Evolutionary conservation across 352 stramenopile genomes (phyloP).

Genomic region (Phytophthora capsici): DNA sequence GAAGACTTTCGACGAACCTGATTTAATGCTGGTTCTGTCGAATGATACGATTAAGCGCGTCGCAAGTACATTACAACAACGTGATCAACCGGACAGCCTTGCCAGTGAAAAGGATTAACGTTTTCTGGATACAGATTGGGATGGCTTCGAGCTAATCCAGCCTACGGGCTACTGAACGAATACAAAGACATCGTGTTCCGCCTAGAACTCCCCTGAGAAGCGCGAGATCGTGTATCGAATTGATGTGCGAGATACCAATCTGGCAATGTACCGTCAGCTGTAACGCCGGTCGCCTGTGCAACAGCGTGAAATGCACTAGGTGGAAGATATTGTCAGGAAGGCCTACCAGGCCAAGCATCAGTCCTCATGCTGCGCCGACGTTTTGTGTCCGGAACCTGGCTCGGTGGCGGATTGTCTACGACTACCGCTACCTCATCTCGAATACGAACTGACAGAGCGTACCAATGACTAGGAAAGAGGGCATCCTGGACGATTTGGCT

Average conservation of each 20-base stretch:
- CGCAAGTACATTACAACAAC: conserved; percentile 1
- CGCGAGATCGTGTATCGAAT: conserved; percentile 8
- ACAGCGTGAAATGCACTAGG: conserved; percentile 4
- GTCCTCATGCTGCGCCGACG: conserved; percentile 2
- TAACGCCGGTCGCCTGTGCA: conserved; percentile 7
- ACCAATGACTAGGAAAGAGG: background rate
- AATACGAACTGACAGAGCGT: no score
- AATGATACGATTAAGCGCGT: conserved; percentile 16
- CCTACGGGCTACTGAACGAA: background rate
- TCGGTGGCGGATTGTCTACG: conserved; percentile 4
- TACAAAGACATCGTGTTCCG: conserved; percentile 11
- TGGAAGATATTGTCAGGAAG: background rate
- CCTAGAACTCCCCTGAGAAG: conserved; percentile 13
- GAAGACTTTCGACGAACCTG: conserved; percentile 7
- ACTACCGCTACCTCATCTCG: background rate
- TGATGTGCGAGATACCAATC: background rate
- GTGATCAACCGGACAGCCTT: conserved; percentile 11
- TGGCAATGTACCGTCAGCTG: conserved; percentile 10
- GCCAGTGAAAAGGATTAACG: conserved; percentile 15
- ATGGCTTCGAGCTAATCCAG: background rate
- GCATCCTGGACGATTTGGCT: background rate
- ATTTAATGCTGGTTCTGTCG: conserved; percentile 26
- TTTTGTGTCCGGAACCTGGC: conserved; percentile 20
- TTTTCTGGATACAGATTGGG: conserved; percentile 22
- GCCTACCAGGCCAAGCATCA: conserved; percentile 10